These are phyloP conservation scores for Globisporangium takayamanum DNA, from an alignment of 352 stramenopile genomes.

Conservation along the genomic window DNA sequence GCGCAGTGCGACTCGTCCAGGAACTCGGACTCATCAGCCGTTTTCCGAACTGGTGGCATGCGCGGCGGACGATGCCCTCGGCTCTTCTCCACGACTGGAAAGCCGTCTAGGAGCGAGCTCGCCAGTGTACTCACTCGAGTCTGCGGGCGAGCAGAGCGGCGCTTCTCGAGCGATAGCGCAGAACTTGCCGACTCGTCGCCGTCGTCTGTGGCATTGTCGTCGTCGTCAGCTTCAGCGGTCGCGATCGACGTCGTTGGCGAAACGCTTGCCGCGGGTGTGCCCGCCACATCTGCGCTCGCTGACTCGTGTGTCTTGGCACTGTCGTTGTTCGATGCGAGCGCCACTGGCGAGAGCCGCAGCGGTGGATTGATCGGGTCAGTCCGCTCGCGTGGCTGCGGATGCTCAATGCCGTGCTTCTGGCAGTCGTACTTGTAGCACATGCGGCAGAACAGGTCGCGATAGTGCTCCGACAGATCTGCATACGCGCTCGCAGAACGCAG, in stretches of 20 bases:
- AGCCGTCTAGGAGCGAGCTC: slow-evolving; percentile 43
- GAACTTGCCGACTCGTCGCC: slow-evolving; percentile 8
- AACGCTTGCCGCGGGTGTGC: neutral
- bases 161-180: slow-evolving; percentile 26
- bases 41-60: slow-evolving; percentile 19
- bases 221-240: neutral
- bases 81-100: slow-evolving; percentile 13
- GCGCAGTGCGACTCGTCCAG: slow-evolving; percentile 51
- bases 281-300: neutral
- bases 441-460: slow-evolving; percentile 89
- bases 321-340: slow-evolving; percentile 2
- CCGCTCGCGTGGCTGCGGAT: slow-evolving; percentile 48
- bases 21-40: slow-evolving; percentile 54
- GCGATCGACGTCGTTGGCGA: neutral
- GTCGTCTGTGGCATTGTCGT: neutral
- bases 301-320: neutral
- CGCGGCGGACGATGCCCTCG: slow-evolving; percentile 20
- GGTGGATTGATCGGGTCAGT: slow-evolving; percentile 58
- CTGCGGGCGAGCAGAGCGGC: slow-evolving; percentile 46
- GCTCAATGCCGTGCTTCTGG: slow-evolving; percentile 83
- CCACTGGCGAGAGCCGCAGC: slow-evolving; percentile 33
- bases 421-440: slow-evolving; percentile 93
- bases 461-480: slow-evolving; percentile 72
- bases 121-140: slow-evolving; percentile 55
- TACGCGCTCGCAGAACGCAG: slow-evolving; percentile 52